Evolutionary conservation across 495 filamentous ascomycete genomes (phyloP).

Genomic region (Penicillium pancosmium): DNA sequence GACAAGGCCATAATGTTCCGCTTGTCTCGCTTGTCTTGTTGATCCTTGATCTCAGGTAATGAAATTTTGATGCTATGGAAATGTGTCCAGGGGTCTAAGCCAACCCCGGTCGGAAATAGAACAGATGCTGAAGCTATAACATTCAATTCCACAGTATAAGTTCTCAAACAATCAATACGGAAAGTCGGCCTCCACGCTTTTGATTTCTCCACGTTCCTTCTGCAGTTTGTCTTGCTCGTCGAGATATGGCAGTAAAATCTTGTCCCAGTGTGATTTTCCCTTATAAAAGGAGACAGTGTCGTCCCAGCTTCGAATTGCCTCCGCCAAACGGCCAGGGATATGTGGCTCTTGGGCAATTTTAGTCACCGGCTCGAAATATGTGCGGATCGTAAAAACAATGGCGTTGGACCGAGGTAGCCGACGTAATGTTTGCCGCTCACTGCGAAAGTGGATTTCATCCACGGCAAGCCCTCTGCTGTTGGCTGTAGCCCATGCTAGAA

Average conservation of each 20-base stretch:
- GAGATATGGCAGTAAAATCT: constrained; percentile 71
- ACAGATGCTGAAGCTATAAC: too few relatives aligned
- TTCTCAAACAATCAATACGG: background rate
- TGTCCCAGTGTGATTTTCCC: constrained; percentile 67
- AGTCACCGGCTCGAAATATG: constrained; percentile 64
- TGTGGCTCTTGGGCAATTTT: constrained; percentile 62
- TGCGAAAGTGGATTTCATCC: constrained; percentile 57
- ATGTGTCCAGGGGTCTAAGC: too few relatives aligned
- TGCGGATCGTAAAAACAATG: constrained; percentile 69
- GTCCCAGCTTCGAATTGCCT: constrained; percentile 72
- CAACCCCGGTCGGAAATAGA: too few relatives aligned
- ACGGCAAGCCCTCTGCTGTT: constrained; percentile 15
- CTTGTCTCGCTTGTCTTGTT: too few relatives aligned
- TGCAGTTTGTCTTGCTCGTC: constrained; percentile 70
- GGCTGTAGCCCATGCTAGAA: constrained; percentile 18
- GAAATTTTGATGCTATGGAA: too few relatives aligned
- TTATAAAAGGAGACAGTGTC: constrained; percentile 75
- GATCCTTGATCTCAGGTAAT: too few relatives aligned
- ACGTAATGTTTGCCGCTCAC: constrained; percentile 68
- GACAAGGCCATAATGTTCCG: too few relatives aligned
- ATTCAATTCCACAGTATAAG: background rate
- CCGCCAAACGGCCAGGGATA: constrained; percentile 64
- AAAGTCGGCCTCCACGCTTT: background rate
- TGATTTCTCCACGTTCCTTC: constrained; percentile 50
- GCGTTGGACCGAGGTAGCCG: constrained; percentile 66